Evolutionary conservation across 75 land plant species (phyloP).

Genomic region (Pinus taeda): DNA sequence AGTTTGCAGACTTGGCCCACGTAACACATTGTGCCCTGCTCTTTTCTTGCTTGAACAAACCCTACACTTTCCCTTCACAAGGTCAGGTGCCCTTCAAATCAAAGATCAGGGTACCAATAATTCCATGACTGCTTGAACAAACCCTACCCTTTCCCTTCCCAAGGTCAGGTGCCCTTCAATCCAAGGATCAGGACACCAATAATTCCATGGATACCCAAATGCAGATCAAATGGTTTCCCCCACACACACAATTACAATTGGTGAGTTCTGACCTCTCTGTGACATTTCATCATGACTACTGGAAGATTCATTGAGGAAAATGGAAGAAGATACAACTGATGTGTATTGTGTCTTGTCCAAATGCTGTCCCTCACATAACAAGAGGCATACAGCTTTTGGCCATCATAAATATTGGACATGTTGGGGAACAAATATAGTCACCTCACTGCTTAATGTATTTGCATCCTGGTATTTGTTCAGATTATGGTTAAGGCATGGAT

Average conservation of each 20-base stretch:
- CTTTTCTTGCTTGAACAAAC: background rate
- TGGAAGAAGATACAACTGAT: background rate
- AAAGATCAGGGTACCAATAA: no score
- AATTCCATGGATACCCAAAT: background rate
- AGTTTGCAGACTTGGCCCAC: slow-evolving; percentile 5
- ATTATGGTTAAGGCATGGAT: no score
- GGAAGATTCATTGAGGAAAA: background rate
- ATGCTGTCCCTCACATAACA: slow-evolving; percentile 1
- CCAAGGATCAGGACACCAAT: background rate
- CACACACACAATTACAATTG: no score
- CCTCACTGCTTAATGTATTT: no score
- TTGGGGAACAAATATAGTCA: no score
- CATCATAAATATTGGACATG: no score
- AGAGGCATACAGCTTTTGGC: background rate
- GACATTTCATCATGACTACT: background rate
- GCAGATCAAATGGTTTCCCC: background rate
- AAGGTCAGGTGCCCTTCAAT: background rate
- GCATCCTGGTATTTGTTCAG: no score
- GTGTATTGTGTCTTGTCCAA: background rate
- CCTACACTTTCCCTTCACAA: background rate
- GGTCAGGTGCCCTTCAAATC: background rate
- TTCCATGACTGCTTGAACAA: no score
- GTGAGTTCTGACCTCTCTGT: background rate
- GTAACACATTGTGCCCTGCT: slow-evolving; percentile 1
- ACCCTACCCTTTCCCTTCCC: background rate